Conservation (phyloP, 768 basidiomycete genomes). For the Boletus tomentosulus region DNA sequence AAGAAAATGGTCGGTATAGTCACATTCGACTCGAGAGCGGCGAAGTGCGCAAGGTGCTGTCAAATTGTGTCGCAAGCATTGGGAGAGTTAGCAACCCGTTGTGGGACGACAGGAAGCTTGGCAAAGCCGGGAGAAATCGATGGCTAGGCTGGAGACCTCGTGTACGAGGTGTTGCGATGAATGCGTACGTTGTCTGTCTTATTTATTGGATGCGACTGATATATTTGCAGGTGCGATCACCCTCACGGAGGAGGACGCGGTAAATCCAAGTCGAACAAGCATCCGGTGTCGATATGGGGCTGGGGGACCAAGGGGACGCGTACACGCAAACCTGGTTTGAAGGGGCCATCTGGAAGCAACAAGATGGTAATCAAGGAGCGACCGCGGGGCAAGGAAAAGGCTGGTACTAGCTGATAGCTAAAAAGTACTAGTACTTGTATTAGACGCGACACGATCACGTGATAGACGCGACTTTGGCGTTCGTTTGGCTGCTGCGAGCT, state of each 20-base stretch:
- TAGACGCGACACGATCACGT: slow-evolving; percentile 22
- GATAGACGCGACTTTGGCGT: slow-evolving; percentile 27
- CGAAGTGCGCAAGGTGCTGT: slow-evolving; percentile 82
- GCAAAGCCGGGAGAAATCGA: slow-evolving; percentile 86
- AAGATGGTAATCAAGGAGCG: slow-evolving; percentile 86
- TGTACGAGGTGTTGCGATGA: slow-evolving; percentile 96
- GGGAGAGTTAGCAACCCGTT: slow-evolving; percentile 89
- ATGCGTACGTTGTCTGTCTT: slow-evolving; percentile 55
- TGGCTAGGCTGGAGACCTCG: slow-evolving; percentile 84
- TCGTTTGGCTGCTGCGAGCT: slow-evolving; percentile 20
- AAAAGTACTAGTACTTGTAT: neutral
- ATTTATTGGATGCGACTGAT: neutral
- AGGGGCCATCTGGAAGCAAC: slow-evolving; percentile 86
- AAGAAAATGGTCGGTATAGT: slow-evolving; percentile 64
- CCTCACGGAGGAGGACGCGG: slow-evolving; percentile 98
- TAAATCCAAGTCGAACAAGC: slow-evolving; percentile 94
- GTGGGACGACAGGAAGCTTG: slow-evolving; percentile 79
- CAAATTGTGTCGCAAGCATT: slow-evolving; percentile 82
- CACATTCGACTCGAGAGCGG: slow-evolving; percentile 89
- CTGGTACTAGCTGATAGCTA: neutral
- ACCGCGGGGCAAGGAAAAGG: slow-evolving; percentile 65
- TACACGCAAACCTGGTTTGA: slow-evolving; percentile 89
- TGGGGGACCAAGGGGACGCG: slow-evolving; percentile 91
- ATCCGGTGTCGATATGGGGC: slow-evolving; percentile 89
- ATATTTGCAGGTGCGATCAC: slow-evolving; percentile 63